Conservation (phyloP, 164 flowering plant genomes). For the Chimonanthus salicifolius region DNA sequence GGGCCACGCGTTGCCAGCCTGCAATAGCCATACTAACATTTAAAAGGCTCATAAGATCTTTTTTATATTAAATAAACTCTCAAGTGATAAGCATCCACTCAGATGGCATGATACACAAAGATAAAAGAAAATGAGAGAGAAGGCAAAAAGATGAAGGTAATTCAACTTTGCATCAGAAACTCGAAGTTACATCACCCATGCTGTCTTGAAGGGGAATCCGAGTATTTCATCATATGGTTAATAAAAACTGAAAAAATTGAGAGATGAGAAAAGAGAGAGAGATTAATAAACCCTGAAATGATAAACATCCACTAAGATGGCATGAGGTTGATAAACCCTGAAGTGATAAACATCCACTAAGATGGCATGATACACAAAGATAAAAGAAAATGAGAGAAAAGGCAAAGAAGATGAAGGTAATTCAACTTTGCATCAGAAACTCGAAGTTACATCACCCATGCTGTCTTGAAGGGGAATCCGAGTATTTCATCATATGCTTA, state of each 20-base stretch:
- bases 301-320: too few relatives aligned
- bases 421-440: slow-evolving; percentile 16
- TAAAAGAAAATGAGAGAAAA: neutral
- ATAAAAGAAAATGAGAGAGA: neutral
- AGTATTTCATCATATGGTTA: slow-evolving; percentile 58
- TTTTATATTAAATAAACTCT: too few relatives aligned
- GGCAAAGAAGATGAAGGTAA: neutral
- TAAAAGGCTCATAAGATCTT: too few relatives aligned
- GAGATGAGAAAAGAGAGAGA: too few relatives aligned
- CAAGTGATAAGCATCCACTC: neutral
- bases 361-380: neutral
- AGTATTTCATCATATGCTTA: slow-evolving; percentile 58
- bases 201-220: slow-evolving; percentile 89
- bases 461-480: slow-evolving; percentile 89
- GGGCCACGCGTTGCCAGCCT: too few relatives aligned
- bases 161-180: slow-evolving; percentile 16
- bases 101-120: neutral
- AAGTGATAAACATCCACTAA: neutral
- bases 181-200: slow-evolving; percentile 69
- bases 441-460: slow-evolving; percentile 69
- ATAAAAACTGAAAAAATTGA: neutral
- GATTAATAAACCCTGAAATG: too few relatives aligned
- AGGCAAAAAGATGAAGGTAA: neutral
- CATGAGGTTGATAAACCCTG: too few relatives aligned
- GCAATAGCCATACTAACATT: too few relatives aligned